Conservation (phyloP, 192 early-diverging fungal species). For the Chytriomyces sp. region DNA sequence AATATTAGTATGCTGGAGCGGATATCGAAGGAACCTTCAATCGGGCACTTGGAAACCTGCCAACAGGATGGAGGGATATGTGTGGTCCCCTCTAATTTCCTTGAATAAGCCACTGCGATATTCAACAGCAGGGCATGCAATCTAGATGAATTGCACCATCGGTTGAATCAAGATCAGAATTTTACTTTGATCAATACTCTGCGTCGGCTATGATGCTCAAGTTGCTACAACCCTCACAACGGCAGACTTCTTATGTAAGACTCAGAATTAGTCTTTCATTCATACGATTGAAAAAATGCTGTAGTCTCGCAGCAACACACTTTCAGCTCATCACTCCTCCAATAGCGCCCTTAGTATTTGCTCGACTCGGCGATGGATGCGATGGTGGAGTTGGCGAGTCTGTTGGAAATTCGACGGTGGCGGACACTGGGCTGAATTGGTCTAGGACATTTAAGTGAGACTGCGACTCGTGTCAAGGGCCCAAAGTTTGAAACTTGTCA, state of each 20-base stretch:
- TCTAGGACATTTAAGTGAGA: not conserved
- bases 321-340: constrained; percentile 12
- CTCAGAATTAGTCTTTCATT: too few species aligned
- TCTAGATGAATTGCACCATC: constrained; percentile 36
- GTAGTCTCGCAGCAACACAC: too few species aligned
- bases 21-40: constrained; percentile 22
- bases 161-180: constrained; percentile 48
- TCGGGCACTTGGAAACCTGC: constrained; percentile 4
- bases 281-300: too few species aligned
- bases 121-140: constrained; percentile 35
- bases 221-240: constrained; percentile 51
- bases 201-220: constrained; percentile 47
- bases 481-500: not conserved
- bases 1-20: constrained; percentile 34
- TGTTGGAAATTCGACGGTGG: not conserved
- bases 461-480: not conserved
- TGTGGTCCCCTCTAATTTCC: too few species aligned
- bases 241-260: too few species aligned
- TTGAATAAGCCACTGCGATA: too few species aligned
- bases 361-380: not conserved
- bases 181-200: constrained; percentile 70
- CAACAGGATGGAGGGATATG: not conserved
- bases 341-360: constrained; percentile 15
- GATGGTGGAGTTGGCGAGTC: not conserved
- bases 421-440: not conserved